Base-by-base conservation (phyloP, 139 green algal species). In the Chlamydomonas schloesseri region DNA sequence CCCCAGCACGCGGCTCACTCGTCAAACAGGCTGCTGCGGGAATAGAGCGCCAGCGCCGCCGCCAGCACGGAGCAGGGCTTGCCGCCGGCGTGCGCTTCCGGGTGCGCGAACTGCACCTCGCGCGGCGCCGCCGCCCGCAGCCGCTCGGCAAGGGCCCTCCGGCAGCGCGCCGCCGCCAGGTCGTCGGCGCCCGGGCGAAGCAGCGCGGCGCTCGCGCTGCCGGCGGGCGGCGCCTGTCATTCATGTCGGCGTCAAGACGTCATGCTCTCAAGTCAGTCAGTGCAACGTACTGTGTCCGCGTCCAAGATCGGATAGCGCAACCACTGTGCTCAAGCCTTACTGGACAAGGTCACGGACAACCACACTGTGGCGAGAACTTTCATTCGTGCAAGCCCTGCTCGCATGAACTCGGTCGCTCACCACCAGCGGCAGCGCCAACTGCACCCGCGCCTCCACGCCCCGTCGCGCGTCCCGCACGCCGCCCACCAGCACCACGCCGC, bases 371-470 rank as follows among this genome's bases (percentile, higher is more conserved):
- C n/a, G n/a, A n/a, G n/a, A n/a, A n/a, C n/a, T n/a, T n/a, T n/a
- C n/a, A n/a, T n/a, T n/a, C n/a, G n/a, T n/a, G n/a, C n/a, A n/a
- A n/a, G n/a, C 69, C 33, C 1, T 31, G 11, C 18, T 14, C 60
- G 31, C 64, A 23, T n/a, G n/a, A n/a, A n/a, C n/a, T n/a, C n/a
- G n/a, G n/a, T n/a, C n/a, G 13, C 64, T 37, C 64, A 71, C 64
- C 64, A 37, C 3, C 11, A 20, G 29, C 28, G 75, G 57, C 37
- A 62, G 13, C 62, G 65, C 78, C 29, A 64, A 0, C 78, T 84
- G 78, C 64, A 84, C 29, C 46, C 68, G 78, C 78, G 78, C 42
- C 78, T 84, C 78, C n/a, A 74, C 46, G 65, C 78, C 78, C 18
- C 65, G 21, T 18, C 78, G 42, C 5, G 9, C 78, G 64, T 84